Base-by-base conservation (phyloP, 2,329 filamentous ascomycete genomes). In the Neopestalotiopsis sp. region DNA sequence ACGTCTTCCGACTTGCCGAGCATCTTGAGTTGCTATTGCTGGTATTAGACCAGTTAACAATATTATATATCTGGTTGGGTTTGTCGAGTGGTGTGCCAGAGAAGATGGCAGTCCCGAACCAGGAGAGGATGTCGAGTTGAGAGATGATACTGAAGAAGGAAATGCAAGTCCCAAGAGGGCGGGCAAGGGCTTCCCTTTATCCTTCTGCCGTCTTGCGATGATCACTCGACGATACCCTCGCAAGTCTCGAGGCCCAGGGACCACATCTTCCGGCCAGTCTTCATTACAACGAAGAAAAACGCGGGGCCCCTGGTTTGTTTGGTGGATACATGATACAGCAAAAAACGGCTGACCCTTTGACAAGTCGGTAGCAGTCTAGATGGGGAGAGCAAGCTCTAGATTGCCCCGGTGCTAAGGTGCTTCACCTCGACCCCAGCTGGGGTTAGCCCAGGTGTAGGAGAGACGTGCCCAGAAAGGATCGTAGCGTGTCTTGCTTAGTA, bases 271-370 rank as follows among this genome's bases (percentile, higher is more conserved):
- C 30, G 42, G 20, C 12, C 64, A 17, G 45, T 53, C 64, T 57
- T 56, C 34, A 67, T 67, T 61, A 38, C 65, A 32, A 67, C 65
- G 53, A 59, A 24, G n/a, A 30, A 67, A 67, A 67, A 67, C 65
- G 65, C 65, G 65, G 65, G 65, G 65, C 56, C 65, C 65, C 53
- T 67, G 49, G 32, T n/a, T 30, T 28, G 24, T 28, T 13, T 24
- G 45, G 64, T 66, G 65, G 65, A 67, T 45, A 45, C 20, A 40
- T 42, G 56, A 24, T 53, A 53, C 45, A 17, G n/a, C 45, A 53
- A 9, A 53, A 17, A 49, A 10, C 9, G 45, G 20, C 45, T 53
- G 45, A 10, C 45, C 20, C 65, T 20, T 67, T 38, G 30, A 30
- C 34, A 61, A 38, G 61, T 32, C 65, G 17, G 40, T 24, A 38